Conservation (phyloP, 2,329 filamentous ascomycete species). For the Verticillium alfalfae region DNA sequence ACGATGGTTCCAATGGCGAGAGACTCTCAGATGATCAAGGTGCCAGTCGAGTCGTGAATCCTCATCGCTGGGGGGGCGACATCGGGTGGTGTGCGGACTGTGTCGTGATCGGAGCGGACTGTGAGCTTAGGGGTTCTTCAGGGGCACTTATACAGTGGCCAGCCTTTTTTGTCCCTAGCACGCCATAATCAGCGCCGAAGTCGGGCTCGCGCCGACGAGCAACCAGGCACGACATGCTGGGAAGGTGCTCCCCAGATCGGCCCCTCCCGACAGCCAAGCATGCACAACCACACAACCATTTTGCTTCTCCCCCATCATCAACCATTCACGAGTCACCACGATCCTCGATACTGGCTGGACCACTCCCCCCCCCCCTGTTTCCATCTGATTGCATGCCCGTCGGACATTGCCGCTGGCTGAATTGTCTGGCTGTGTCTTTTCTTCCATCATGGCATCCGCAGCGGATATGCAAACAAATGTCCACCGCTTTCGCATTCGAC, state of each 20-base stretch:
- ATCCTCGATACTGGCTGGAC: neutral
- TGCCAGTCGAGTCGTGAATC: neutral
- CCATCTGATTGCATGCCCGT: neutral
- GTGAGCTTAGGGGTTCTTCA: neutral
- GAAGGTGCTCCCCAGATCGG: neutral
- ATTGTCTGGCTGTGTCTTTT: neutral
- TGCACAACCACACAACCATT: neutral
- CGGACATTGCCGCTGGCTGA: neutral
- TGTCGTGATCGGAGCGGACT: neutral
- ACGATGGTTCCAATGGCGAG: neutral
- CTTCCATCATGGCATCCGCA: constrained; percentile 7
- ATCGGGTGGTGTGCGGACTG: neutral
- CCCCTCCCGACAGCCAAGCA: neutral
- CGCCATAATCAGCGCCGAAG: neutral
- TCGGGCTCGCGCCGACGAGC: neutral
- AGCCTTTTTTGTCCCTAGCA: neutral
- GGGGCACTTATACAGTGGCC: neutral
- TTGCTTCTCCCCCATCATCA: neutral
- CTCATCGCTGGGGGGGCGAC: neutral
- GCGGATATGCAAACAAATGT: constrained; percentile 15
- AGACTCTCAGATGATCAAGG: neutral
- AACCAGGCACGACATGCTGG: neutral
- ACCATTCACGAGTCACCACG: neutral
- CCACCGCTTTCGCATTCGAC: constrained; percentile 20
- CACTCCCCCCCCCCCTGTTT: neutral